A percentile compares a stretch with the other conserved stretches of the same genome.
Conservation (phyloP, 2,329 filamentous ascomycete species). For the Ophiocordyceps australis region DNA sequence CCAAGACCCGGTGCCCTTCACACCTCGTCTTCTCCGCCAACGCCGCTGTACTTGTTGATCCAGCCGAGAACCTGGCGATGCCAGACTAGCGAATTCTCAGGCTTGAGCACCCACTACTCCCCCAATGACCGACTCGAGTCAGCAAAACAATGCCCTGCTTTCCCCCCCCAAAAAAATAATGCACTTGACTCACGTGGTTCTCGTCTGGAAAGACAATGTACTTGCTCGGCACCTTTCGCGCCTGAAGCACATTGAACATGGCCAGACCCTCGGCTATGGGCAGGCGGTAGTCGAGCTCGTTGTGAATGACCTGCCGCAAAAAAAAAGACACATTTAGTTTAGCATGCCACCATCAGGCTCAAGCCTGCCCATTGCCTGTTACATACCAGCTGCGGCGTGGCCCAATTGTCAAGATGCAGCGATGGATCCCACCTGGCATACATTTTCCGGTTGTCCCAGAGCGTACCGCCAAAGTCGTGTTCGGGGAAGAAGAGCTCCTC, state of each 20-base stretch:
- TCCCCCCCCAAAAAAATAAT: no score
- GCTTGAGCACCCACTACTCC: conserved; percentile 63
- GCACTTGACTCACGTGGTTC: conserved; percentile 28
- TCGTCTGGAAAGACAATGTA: conserved; percentile 69
- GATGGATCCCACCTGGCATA: conserved; percentile 58
- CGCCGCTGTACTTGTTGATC: conserved; percentile 44
- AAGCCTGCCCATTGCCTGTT: neutral
- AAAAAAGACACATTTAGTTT: no score
- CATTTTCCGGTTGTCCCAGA: conserved; percentile 41
- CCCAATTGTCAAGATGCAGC: conserved; percentile 49
- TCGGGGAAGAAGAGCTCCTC: conserved; percentile 56
- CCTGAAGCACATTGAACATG: conserved; percentile 74
- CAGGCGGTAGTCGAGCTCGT: conserved; percentile 74
- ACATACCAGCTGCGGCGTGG: conserved; percentile 64
- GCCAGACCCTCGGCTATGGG: conserved; percentile 71
- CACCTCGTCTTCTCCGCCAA: conserved; percentile 7
- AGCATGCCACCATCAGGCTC: neutral
- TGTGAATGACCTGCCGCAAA: conserved; percentile 52
- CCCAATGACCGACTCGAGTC: no score
- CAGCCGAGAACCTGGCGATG: conserved; percentile 70
- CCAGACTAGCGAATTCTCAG: conserved; percentile 83
- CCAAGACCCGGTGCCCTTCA: neutral
- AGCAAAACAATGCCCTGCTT: no score
- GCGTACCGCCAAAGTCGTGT: conserved; percentile 45
- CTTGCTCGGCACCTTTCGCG: conserved; percentile 54